These are phyloP conservation scores for Trichoderma orchidacearum DNA, from an alignment of 495 filamentous ascomycete species.

Conservation along the genomic window DNA sequence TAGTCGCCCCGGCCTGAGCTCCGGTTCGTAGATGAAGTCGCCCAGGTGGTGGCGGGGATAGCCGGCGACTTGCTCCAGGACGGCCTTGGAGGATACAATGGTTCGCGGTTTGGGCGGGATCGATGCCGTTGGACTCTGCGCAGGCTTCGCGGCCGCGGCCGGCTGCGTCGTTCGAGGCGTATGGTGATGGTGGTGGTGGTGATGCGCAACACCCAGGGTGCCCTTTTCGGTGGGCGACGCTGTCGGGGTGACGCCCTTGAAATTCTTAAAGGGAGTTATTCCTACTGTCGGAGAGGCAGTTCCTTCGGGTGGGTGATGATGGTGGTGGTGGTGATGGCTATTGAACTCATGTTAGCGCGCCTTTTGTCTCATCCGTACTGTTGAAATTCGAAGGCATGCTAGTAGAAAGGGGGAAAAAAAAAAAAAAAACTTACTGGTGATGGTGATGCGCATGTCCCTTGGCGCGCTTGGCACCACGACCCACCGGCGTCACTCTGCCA, in stretches of 20 bases:
- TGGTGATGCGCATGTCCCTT: slow-evolving; percentile 53
- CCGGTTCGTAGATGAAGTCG: slow-evolving; percentile 32
- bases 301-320: slow-evolving; percentile 56
- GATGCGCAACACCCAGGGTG: slow-evolving; percentile 22
- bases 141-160: slow-evolving; percentile 19
- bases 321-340: slow-evolving; percentile 65
- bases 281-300: slow-evolving; percentile 26
- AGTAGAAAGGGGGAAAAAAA: too few relatives aligned
- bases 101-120: slow-evolving; percentile 46
- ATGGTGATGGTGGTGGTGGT: slow-evolving; percentile 18
- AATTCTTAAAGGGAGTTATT: slow-evolving; percentile 22
- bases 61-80: slow-evolving; percentile 55
- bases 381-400: slow-evolving; percentile 4
- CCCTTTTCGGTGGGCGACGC: slow-evolving; percentile 43
- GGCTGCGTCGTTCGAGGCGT: slow-evolving; percentile 22
- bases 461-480: slow-evolving; percentile 40
- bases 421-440: slow-evolving; percentile 44
- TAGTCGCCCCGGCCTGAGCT: slow-evolving; percentile 41
- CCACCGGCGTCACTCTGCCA: slow-evolving; percentile 34
- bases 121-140: slow-evolving; percentile 24
- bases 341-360: slow-evolving; percentile 24
- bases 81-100: slow-evolving; percentile 47
- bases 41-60: slow-evolving; percentile 72
- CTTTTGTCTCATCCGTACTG: slow-evolving; percentile 5
- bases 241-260: slow-evolving; percentile 36